Evolutionary conservation across 441 rosid genomes (phyloP), one percentile per base, ranked within the genome.

Genomic region (Mallotus japonicus): DNA sequence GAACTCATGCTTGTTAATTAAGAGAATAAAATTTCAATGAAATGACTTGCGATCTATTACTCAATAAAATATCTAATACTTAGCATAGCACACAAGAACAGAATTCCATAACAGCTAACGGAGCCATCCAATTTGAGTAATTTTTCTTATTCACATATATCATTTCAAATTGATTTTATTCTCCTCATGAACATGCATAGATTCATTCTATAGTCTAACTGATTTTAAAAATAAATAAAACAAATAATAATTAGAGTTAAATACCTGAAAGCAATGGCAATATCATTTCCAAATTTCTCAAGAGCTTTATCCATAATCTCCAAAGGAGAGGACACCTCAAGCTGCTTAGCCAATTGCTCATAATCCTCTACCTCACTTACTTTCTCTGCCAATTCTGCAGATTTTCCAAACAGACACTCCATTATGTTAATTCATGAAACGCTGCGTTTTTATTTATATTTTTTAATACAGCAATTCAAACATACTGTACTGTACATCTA

Each of bases 211-310:
- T 7, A 12, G 3, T 22, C 24, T 65, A 16, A 2, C 10, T 17
- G 24, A 1, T 28, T 28, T 28, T 28, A 28, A 28, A 28, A 28
- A 28, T 28, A 28, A 1, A 28, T 28, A 28, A 28, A 28, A 28
- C 3, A 28, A 28, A 28, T 28, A 28, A 28, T 28, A 28, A 28
- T 28, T 28, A 28, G 32, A 28, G 32, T 28, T 28, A 28, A 28
- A 28, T 79, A 92, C 99, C 99, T 94, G 86, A 94, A 94, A 19
- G 99, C 99, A 50, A 94, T 90, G 13, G 97, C 99, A 20, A 94
- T 88, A 72, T 94, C 97, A 62, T 86, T 79, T 20, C 99, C 97
- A 54, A 85, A 94, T 75, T 75, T 84, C 78, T 87, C 89, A 15
- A 94, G 87, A 15, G 99, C 99, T 79, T 81, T 89, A 28, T 94